phyloP scores from a whole-genome alignment of 306 rosid genomes.

The Inga oerstediana region DNA sequence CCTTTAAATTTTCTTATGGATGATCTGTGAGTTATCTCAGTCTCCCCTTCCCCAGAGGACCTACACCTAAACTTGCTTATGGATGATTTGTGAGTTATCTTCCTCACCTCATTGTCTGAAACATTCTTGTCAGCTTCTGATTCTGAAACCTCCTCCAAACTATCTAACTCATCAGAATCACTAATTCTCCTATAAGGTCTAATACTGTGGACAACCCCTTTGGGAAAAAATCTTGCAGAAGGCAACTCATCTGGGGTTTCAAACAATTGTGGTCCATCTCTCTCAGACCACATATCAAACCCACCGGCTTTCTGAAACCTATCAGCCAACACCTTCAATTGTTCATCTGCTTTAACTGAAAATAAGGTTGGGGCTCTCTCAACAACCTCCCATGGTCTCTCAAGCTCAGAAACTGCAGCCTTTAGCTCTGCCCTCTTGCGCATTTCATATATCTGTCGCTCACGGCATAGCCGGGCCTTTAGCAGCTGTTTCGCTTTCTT shows the following conservation, averaged over 20 bases:
- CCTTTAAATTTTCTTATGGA: constrained; percentile 25
- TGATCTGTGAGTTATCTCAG: constrained; percentile 20
- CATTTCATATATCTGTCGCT: constrained; percentile 96
- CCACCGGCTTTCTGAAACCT: constrained; percentile 92
- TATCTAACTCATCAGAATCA: constrained; percentile 41
- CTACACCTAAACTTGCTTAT: constrained; percentile 22
- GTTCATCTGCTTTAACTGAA: constrained; percentile 81
- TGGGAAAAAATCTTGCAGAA: constrained; percentile 88
- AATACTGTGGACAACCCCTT: constrained; percentile 90
- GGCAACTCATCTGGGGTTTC: constrained; percentile 78
- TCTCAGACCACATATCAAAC: constrained; percentile 83
- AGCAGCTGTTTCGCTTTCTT: constrained; percentile 84
- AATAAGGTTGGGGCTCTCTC: constrained; percentile 75
- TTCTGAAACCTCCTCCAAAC: constrained; percentile 19
- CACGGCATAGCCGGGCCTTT: constrained; percentile 81
- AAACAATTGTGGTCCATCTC: constrained; percentile 84
- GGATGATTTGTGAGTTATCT: constrained; percentile 26
- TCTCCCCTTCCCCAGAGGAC: constrained; percentile 29
- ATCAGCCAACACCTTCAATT: constrained; percentile 87
- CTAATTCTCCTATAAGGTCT: constrained; percentile 64
- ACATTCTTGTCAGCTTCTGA: constrained; percentile 23
- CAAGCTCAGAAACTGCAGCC: constrained; percentile 88
- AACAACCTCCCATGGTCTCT: constrained; percentile 91
- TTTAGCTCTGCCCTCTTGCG: constrained; percentile 90
- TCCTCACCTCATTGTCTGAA: constrained; percentile 18